Base-by-base conservation (phyloP, 805 yeast genomes). In the Yamadazyma sp. region DNA sequence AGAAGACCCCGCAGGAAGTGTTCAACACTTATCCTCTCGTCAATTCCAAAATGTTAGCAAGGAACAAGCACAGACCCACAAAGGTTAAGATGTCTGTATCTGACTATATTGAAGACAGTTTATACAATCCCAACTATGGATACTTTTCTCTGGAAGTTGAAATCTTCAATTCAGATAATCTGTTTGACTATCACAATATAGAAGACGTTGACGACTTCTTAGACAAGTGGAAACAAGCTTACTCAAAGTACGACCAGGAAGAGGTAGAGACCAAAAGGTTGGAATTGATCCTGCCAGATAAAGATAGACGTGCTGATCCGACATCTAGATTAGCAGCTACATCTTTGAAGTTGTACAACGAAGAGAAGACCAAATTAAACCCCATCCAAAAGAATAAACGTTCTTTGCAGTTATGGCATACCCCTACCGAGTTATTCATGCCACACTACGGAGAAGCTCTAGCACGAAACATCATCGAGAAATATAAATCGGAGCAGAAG, bases 401-500 rank as follows among this genome's bases (percentile, higher is more conserved):
- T 36, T 71, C 80, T 1, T 46, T 78, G 11, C 95, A 87, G 58
- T 59, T 85, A 32, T 87, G 95, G 95, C 95, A 87, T 54, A 87
- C 95, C 0, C 95, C 95, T 1, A 83, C 93, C 0, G 95, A 88
- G 57, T 64, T 87, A 30, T 87, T 87, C 60, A 80, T 80, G 45
- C 95, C 96, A 0, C 80, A 70, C 49, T 87, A 88, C 51, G 95
- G 95, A 10, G 85, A 84, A 55, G 88, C 95, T 0, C 63, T 91
- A 40, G 96, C 96, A 0, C 66, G 90, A 38, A 84, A 87, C 60
- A 62, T 90, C 13, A 60, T 87, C 38, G 13, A 33, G 5, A 82
- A 84, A 54, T 84, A 82, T 55, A 79, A 80, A 57, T 62, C 80
- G 48, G 80, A 81, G 45, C 65, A 64, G 3, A 63, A 74, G 28